phyloP scores from a whole-genome alignment of 2,329 filamentous ascomycete genomes.

The Ascochyta fabae region DNA sequence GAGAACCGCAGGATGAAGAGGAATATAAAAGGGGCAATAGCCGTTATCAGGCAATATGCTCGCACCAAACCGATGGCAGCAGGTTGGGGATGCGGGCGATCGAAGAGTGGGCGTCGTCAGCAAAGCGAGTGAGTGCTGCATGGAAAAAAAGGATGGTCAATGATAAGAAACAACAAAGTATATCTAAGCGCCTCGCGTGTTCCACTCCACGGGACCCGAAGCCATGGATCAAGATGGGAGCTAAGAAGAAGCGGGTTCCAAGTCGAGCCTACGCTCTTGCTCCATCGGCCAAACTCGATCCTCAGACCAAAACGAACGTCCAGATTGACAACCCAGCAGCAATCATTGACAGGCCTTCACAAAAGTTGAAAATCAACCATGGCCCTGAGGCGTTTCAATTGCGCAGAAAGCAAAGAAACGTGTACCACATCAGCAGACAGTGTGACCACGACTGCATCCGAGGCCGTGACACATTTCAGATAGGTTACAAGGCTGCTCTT shows the following conservation, averaged over 20 bases:
- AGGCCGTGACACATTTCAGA: not conserved
- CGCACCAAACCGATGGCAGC: not conserved
- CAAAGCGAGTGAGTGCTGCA: not conserved
- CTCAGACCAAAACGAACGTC: not conserved
- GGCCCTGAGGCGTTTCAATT: not conserved
- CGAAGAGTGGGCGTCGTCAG: not conserved
- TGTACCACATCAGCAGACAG: not conserved
- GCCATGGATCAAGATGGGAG: not conserved
- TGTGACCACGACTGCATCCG: not conserved
- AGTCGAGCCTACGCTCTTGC: conserved; percentile 2
- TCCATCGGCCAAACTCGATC: not conserved
- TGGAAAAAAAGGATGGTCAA: conserved; percentile 5
- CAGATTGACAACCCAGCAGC: not conserved
- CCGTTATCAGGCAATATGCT: not conserved
- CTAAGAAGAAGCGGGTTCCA: not conserved
- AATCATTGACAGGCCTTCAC: not conserved
- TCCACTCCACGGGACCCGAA: not conserved
- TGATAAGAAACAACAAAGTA: conserved; percentile 3
- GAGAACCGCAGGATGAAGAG: not conserved
- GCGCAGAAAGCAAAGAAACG: not conserved
- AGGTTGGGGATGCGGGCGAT: not conserved
- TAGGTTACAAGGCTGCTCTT: not conserved
- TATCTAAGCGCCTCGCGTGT: not conserved
- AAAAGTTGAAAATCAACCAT: not conserved
- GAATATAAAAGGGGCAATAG: not conserved